Evolutionary conservation across 2,329 filamentous ascomycete genomes (phyloP).

Genomic region (Ascochyta rabiei): DNA sequence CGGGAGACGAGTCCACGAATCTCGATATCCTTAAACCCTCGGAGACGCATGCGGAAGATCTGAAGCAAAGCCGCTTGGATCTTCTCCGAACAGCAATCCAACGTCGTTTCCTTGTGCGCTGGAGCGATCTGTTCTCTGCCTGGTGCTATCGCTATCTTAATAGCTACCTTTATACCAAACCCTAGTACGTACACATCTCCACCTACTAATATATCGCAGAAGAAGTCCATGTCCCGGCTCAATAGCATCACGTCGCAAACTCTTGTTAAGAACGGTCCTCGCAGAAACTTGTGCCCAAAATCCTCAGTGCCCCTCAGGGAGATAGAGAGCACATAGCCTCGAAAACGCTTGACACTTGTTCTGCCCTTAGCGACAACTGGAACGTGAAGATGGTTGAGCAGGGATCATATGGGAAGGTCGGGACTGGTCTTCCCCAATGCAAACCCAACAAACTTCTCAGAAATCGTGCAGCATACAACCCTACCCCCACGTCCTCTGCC

Average conservation of each 20-base stretch:
- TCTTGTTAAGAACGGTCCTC: neutral
- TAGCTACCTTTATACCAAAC: slow-evolving; percentile 2
- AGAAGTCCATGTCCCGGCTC: slow-evolving; percentile 16
- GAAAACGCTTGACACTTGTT: slow-evolving; percentile 9
- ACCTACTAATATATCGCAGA: slow-evolving; percentile 19
- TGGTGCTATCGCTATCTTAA: slow-evolving; percentile 18
- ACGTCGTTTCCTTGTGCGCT: slow-evolving; percentile 4
- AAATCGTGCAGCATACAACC: neutral
- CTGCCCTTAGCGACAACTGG: slow-evolving; percentile 13
- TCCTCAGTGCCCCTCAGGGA: slow-evolving; percentile 1
- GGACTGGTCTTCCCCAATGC: too few species aligned
- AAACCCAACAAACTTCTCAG: too few species aligned
- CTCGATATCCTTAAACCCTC: slow-evolving; percentile 18
- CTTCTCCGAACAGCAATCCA: slow-evolving; percentile 22
- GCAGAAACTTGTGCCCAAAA: neutral
- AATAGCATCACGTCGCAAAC: slow-evolving; percentile 17
- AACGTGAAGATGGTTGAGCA: slow-evolving; percentile 1
- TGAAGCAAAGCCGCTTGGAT: slow-evolving; percentile 24
- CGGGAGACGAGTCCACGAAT: slow-evolving; percentile 14
- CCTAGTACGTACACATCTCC: slow-evolving; percentile 7
- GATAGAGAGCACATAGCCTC: slow-evolving; percentile 21
- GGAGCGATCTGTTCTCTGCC: neutral
- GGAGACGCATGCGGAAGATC: slow-evolving; percentile 19
- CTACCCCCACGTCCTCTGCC: neutral
- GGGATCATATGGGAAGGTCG: slow-evolving; percentile 8